Evolutionary conservation across 192 early-diverging fungal species (phyloP), one percentile per base, ranked within the genome.

Genomic region (Coemansia erecta): DNA sequence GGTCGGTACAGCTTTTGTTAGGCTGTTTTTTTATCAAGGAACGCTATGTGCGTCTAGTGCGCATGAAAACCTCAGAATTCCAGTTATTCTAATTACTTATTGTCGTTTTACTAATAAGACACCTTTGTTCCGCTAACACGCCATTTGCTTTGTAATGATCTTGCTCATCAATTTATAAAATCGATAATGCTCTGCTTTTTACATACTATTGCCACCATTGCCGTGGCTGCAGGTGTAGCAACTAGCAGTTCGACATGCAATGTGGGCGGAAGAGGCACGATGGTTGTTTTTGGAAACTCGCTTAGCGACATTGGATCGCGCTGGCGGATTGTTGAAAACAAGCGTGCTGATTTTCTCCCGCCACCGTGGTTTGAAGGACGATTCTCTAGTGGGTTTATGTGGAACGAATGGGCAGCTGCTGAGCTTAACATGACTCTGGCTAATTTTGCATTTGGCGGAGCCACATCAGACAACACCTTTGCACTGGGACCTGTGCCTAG

Each of bases 271-370:
- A 24, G 23, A 3, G 37, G 37, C 11, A 56, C 42, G 6, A 18
- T 56, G 19, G 24, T 56, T 18, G n/a, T 56, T 6, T 56, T 56
- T 56, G 55, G 55, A 4, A 22, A 56, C 23, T 56, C 55, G 19
- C 55, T 56, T n/a, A 56, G 55, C 24, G 55, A 56, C 22, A 56
- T 56, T 44, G 55, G 55, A n/a, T 56, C 55, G 5, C 35, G 55
- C 40, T 56, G 55, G 55, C 31, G 14, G n/a, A 26, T 42, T 44
- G 24, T 45, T 4, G 37, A 52, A 52, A 52, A 56, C 3, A 14
- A 28, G 11, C 17, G 11, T 7, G 8, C 55, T 15, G 26, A 28
- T 26, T 48, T 26, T 43, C 55, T 41, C 5, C 21, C 24, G 21
- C 41, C 55, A 4, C 55, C 55, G 6, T 56, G 55, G 55, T 60